Percentiles rank a stretch among this genome's conserved stretches.
phyloP scores from a whole-genome alignment of 305 asterid species.

The Fraxinus latifolia region DNA sequence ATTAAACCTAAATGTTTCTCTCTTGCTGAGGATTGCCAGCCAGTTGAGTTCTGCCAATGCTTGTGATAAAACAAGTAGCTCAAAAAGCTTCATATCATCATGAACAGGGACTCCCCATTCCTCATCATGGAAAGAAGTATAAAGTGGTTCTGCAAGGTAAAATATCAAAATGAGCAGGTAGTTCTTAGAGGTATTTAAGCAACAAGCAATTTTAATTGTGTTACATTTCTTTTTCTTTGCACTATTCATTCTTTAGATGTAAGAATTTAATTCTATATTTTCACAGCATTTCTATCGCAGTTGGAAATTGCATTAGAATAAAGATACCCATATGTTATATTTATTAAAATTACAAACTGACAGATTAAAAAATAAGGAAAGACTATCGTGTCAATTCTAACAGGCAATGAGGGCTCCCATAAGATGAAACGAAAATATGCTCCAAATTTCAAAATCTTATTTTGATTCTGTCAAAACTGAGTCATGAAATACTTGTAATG shows the following conservation, averaged over 20 bases:
- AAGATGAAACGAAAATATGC: neutral
- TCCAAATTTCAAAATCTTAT: neutral
- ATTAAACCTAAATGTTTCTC: slow-evolving; percentile 57
- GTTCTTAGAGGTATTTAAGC: neutral
- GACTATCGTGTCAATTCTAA: neutral
- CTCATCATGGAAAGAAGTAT: slow-evolving; percentile 63
- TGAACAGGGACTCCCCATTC: slow-evolving; percentile 82
- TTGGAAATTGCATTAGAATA: neutral
- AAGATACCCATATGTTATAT: neutral
- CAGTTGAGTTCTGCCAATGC: slow-evolving; percentile 71
- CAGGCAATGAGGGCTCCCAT: neutral
- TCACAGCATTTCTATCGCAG: neutral
- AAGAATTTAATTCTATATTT: neutral
- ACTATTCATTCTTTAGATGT: neutral
- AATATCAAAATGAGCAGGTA: neutral
- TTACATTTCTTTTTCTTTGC: neutral
- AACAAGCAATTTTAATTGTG: neutral
- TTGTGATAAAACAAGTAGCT: slow-evolving; percentile 71
- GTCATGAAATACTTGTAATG: neutral
- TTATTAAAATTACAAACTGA: neutral
- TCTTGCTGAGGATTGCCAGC: slow-evolving; percentile 64
- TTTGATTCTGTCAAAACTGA: neutral
- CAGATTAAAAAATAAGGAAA: neutral
- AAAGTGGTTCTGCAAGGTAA: slow-evolving; percentile 51
- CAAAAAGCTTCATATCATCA: slow-evolving; percentile 63